Base-by-base conservation (phyloP, 2,329 filamentous ascomycete genomes). In the Xylariaceae sp. region DNA sequence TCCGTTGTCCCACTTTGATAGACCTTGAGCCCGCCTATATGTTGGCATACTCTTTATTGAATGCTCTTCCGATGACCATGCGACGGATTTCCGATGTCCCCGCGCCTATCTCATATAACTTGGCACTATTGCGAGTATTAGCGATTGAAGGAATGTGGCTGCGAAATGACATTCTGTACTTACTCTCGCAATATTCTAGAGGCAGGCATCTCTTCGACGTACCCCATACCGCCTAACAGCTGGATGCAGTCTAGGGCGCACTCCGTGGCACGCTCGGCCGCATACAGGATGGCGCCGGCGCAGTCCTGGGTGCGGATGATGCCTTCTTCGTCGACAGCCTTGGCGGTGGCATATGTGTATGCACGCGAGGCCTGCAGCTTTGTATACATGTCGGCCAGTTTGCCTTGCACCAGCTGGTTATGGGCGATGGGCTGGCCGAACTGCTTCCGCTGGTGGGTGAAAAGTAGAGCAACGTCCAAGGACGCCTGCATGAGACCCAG, bases 301-400 rank as follows among this genome's bases (percentile, higher is more conserved):
- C 93, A 97, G 69, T 98, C 92, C 65, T 95, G 86, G 0, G 91
- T 96, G 46, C 78, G 77, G 57, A 95, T 84, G 2, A 74, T 50
- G 10, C 82, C 84, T 11, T 80, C 71, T 64, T 92, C 87, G 58
- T 96, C 92, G 17, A 96, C 85, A 2, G 79, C 76, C 37, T 79
- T 77, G 3, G 93, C 93, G 0, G 91, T 91, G 29, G 77, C 72
- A 62, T 95, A 95, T 0, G 92, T 97, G 68, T 95, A 96, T 2
- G 90, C 79, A n/a, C 83, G 75, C 14, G 85, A 83, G 10, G 87
- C 90, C 59, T 88, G 85, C 48, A 93, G 79, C 67, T 95, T 95
- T 38, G 90, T 96, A 70, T 97, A 94, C 91, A 98, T 96, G 66
- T 97, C 91, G 45, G 93, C 90, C 37, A 97, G 76, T 64, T 91